These are phyloP conservation scores for Aspergillus udagawae DNA, from an alignment of 2,329 filamentous ascomycete genomes.

Conservation along the genomic window DNA sequence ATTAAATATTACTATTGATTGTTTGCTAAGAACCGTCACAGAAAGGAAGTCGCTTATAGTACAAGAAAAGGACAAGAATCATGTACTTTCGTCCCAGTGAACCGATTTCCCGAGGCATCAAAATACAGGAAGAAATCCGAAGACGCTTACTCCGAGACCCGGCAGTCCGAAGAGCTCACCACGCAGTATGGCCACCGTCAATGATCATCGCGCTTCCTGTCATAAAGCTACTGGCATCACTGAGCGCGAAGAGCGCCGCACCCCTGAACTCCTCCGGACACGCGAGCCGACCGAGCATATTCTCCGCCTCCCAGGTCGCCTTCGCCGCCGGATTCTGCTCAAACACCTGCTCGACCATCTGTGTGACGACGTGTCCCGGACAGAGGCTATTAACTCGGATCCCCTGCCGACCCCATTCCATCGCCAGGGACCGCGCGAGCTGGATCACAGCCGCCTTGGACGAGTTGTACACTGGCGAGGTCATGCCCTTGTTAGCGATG, in stretches of 20 bases:
- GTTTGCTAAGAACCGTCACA: background rate
- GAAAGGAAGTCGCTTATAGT: background rate
- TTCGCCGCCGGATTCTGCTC: slow-evolving; percentile 63
- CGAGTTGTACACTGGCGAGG: slow-evolving; percentile 47
- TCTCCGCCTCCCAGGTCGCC: slow-evolving; percentile 42
- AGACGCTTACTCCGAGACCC: no score
- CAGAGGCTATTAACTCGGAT: slow-evolving; percentile 54
- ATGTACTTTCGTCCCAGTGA: background rate
- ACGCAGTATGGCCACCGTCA: slow-evolving; percentile 63
- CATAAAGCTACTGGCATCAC: slow-evolving; percentile 67
- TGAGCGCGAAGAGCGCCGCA: slow-evolving; percentile 64
- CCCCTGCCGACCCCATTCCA: slow-evolving; percentile 50
- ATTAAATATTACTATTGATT: background rate
- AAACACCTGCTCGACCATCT: slow-evolving; percentile 81
- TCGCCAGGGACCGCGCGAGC: slow-evolving; percentile 48
- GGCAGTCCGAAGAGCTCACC: slow-evolving; percentile 21
- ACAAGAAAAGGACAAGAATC: background rate
- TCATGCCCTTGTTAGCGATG: slow-evolving; percentile 47
- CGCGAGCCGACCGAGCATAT: slow-evolving; percentile 53
- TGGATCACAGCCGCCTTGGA: slow-evolving; percentile 54
- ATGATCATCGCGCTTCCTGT: slow-evolving; percentile 66
- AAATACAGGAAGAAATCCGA: background rate
- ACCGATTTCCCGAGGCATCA: background rate
- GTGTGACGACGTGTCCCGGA: slow-evolving; percentile 54
- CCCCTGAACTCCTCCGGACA: slow-evolving; percentile 58